Evolutionary conservation across 2,329 filamentous ascomycete species (phyloP).

Genomic region (Akanthomyces lecanii): DNA sequence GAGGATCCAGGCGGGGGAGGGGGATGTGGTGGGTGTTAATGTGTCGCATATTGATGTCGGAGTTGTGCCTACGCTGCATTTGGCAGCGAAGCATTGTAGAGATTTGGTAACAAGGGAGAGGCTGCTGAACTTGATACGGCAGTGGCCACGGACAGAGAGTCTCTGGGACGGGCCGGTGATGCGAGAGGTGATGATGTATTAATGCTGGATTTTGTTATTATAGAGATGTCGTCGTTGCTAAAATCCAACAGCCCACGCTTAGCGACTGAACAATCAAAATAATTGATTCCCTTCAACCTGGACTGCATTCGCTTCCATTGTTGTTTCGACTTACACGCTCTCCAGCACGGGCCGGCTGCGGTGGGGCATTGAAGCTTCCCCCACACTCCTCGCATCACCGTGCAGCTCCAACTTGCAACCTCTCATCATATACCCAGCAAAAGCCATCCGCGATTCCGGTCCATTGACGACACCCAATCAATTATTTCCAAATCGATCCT

Average conservation of each 20-base stretch:
- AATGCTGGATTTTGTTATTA: background rate
- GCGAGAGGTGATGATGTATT: constrained; percentile 2
- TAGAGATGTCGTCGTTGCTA: too few relatives aligned
- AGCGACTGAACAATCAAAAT: too few relatives aligned
- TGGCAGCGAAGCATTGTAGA: constrained; percentile 16
- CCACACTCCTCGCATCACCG: too few relatives aligned
- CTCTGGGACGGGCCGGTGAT: constrained; percentile 22
- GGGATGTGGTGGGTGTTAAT: background rate
- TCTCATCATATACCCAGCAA: background rate
- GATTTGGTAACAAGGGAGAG: constrained; percentile 14
- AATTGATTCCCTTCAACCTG: too few relatives aligned
- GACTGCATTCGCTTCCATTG: too few relatives aligned
- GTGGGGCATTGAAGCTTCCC: background rate
- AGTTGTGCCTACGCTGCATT: constrained; percentile 20
- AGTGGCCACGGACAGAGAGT: constrained; percentile 20
- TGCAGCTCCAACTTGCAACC: background rate
- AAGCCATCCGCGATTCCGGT: background rate
- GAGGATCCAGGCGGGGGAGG: constrained; percentile 6
- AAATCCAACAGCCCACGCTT: too few relatives aligned
- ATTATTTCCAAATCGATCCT: background rate
- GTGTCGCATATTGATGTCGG: constrained; percentile 19
- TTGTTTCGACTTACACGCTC: too few relatives aligned
- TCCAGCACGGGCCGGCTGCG: too few relatives aligned
- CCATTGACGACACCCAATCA: background rate
- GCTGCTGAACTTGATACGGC: constrained; percentile 16